Base-by-base conservation (phyloP, 345 rosid genomes). In the Syzygium aromaticum region DNA sequence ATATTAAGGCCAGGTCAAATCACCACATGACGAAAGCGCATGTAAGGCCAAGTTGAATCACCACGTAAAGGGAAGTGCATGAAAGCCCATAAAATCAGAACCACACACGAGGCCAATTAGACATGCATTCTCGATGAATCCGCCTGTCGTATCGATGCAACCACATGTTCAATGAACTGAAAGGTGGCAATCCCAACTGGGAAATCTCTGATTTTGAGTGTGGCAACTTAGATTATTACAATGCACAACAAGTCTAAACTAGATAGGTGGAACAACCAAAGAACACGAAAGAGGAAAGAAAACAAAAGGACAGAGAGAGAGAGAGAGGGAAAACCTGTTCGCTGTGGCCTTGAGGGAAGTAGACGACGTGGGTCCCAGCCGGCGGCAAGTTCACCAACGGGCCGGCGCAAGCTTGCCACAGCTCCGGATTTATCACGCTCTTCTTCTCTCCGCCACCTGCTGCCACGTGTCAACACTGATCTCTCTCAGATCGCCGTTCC, bases 321-420 rank as follows among this genome's bases (percentile, higher is more conserved):
- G 78, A 49, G 19, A 85, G 54, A 54, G 53, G 11, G 77, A 56
- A 57, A n/a, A 94, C 98, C 95, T 95, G 98, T 61, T 95, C 96
- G 82, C 95, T 94, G 84, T 94, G 98, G 63, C 98, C 98, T 89
- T 95, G 98, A 85, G 98, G 98, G 87, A 95, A 95, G 89, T 95
- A 95, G 86, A 94, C 89, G 54, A 95, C 98, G 57, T 90, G 95
- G 40, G 98, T 93, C 77, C 94, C 94, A 10, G 94, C 93, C 11
- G 91, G 91, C 84, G 95, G 96, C 87, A 94, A 87, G 91, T 91
- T 92, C 73, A 93, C 95, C 90, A 95, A 89, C 30, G 93, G 96
- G 8, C 98, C 95, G 8, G 98, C 98, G 61, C 98, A 95, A 6
- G 96, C 93, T 89, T 93, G 94, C 96, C 98, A 94, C 84, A 95